phyloP scores from a whole-genome alignment of 306 rosid species.

The Castanospermum australe region DNA sequence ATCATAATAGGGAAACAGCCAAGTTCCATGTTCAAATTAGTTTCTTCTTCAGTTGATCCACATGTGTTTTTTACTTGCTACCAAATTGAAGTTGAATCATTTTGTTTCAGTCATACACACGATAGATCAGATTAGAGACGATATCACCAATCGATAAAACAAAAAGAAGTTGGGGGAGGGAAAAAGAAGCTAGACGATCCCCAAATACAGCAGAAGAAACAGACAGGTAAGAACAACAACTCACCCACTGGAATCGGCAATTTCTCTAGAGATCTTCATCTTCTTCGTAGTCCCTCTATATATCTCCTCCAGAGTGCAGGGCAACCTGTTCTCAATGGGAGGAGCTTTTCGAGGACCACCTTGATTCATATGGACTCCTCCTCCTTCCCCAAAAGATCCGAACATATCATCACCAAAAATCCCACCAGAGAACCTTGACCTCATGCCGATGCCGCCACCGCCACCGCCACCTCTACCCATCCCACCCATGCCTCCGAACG shows the following conservation, averaged over 20 bases:
- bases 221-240: neutral
- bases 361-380: slow-evolving; percentile 45
- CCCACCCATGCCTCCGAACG: slow-evolving; percentile 69
- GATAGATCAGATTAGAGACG: neutral
- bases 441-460: slow-evolving; percentile 40
- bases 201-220: neutral
- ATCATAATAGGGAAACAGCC: neutral
- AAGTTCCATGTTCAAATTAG: neutral
- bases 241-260: slow-evolving; percentile 58
- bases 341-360: slow-evolving; percentile 52
- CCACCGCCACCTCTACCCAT: slow-evolving; percentile 33
- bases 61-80: neutral
- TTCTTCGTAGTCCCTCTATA: slow-evolving; percentile 57
- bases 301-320: slow-evolving; percentile 64
- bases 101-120: neutral
- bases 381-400: slow-evolving; percentile 50
- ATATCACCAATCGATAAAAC: neutral
- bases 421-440: slow-evolving; percentile 59
- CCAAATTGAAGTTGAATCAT: neutral
- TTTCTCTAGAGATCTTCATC: slow-evolving; percentile 69
- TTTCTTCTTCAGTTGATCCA: neutral
- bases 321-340: slow-evolving; percentile 55
- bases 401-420: slow-evolving; percentile 60
- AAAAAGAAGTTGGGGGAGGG: no score
- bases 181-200: neutral